Percentiles rank a stretch among this genome's conserved stretches.
Evolutionary conservation across 768 basidiomycete species (phyloP).

Genomic region (Macrolepiota fuliginosa): DNA sequence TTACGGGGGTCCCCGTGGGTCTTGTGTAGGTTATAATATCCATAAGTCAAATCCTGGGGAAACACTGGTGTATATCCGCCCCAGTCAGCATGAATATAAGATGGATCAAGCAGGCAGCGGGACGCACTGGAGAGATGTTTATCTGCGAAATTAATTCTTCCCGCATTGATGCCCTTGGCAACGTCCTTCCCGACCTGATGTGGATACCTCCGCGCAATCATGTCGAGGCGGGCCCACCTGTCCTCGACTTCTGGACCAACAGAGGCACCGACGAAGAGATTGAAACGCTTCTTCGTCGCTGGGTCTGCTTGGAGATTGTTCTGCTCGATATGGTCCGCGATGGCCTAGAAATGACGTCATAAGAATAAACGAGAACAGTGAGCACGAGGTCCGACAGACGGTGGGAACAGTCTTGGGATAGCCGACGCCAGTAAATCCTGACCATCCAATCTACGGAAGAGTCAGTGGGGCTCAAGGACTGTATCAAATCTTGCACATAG

Average conservation of each 20-base stretch:
- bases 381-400: slow-evolving; percentile 22
- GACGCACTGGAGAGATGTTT: slow-evolving; percentile 46
- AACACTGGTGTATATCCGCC: slow-evolving; percentile 32
- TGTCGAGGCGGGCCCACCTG: slow-evolving; percentile 44
- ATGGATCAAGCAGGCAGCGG: neutral
- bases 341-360: slow-evolving; percentile 28
- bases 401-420: slow-evolving; percentile 46
- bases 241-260: slow-evolving; percentile 50
- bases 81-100: neutral
- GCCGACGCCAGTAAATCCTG: slow-evolving; percentile 49
- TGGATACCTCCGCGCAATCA: slow-evolving; percentile 46
- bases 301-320: slow-evolving; percentile 44
- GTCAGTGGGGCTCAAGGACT: neutral
- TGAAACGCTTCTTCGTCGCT: slow-evolving; percentile 42
- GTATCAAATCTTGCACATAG: slow-evolving; percentile 30
- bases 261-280: slow-evolving; percentile 46
- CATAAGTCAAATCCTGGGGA: slow-evolving; percentile 46
- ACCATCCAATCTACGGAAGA: slow-evolving; percentile 42
- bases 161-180: slow-evolving; percentile 46
- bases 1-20: slow-evolving; percentile 42
- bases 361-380: neutral
- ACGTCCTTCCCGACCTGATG: slow-evolving; percentile 50
- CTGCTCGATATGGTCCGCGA: slow-evolving; percentile 40
- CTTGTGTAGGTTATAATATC: slow-evolving; percentile 43
- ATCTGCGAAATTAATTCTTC: slow-evolving; percentile 45